phyloP scores from a whole-genome alignment of 768 basidiomycete species.

The Guyanaporus albipodus region DNA sequence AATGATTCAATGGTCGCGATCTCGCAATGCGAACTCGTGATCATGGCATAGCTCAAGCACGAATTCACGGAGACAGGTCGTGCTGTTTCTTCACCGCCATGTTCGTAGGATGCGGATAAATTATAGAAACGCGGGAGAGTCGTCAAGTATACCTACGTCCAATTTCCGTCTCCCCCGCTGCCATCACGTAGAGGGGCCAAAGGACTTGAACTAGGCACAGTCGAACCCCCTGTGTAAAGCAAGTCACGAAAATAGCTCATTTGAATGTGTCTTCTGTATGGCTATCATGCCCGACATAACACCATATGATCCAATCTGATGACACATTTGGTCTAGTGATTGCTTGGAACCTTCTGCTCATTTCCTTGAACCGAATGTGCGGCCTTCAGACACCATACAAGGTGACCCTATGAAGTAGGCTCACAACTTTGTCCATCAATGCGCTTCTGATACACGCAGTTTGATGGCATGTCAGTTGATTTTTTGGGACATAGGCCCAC shows the following conservation, averaged over 20 bases:
- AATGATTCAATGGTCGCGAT: conserved; percentile 52
- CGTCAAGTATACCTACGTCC: no score
- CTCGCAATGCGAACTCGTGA: conserved; percentile 49
- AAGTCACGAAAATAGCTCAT: conserved; percentile 15
- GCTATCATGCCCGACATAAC: conserved; percentile 45
- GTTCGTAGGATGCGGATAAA: no score
- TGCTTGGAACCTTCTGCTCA: conserved; percentile 57
- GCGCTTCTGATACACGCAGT: conserved; percentile 27
- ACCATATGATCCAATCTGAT: not conserved
- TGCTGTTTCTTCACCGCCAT: not conserved
- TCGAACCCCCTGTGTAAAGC: conserved; percentile 49
- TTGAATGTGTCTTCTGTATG: conserved; percentile 1
- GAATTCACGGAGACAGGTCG: no score
- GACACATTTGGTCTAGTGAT: conserved; percentile 41
- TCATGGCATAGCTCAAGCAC: conserved; percentile 56
- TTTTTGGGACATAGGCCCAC: conserved; percentile 25
- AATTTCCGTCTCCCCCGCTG: no score
- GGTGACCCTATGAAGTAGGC: conserved; percentile 34
- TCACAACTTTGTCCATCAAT: conserved; percentile 41
- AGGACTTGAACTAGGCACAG: conserved; percentile 35
- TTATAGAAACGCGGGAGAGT: no score
- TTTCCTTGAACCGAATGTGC: conserved; percentile 52
- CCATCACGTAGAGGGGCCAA: not conserved
- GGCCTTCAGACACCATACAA: conserved; percentile 46
- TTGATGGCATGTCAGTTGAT: conserved; percentile 46